Conservation (phyloP, 2,329 filamentous ascomycete genomes). For the Sclerotinia trifoliorum region DNA sequence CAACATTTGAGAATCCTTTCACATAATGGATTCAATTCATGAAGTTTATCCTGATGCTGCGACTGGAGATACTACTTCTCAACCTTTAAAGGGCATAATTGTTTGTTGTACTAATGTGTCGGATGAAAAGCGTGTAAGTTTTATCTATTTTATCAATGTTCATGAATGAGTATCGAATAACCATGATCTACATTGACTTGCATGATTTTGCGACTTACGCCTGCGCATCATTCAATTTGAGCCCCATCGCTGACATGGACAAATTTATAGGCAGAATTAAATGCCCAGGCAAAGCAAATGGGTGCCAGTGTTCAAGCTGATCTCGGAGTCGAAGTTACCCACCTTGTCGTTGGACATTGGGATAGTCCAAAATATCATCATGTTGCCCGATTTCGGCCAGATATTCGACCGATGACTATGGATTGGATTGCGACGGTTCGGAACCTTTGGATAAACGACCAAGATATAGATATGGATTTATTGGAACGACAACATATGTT, state of each 20-base stretch:
- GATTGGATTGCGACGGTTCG: slow-evolving; percentile 82
- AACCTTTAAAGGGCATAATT: slow-evolving; percentile 65
- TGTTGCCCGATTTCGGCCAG: slow-evolving; percentile 83
- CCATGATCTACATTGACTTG: background rate
- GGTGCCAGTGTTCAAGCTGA: slow-evolving; percentile 86
- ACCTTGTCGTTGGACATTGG: slow-evolving; percentile 86
- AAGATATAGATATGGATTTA: slow-evolving; percentile 67
- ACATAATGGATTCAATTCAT: slow-evolving; percentile 5
- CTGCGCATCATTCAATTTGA: background rate
- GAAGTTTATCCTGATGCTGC: background rate
- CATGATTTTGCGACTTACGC: background rate
- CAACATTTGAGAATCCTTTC: background rate
- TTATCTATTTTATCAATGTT: slow-evolving; percentile 12
- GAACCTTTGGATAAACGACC: slow-evolving; percentile 75
- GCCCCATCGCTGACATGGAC: slow-evolving; percentile 13
- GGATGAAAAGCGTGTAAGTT: slow-evolving; percentile 71
- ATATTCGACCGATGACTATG: slow-evolving; percentile 79
- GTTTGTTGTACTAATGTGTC: slow-evolving; percentile 86
- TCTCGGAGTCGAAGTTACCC: slow-evolving; percentile 92
- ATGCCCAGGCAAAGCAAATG: slow-evolving; percentile 69
- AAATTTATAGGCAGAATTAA: slow-evolving; percentile 51
- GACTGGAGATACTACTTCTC: slow-evolving; percentile 27
- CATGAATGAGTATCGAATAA: background rate
- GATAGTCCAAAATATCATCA: slow-evolving; percentile 94
- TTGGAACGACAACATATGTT: slow-evolving; percentile 68